A percentile compares a stretch with the other conserved stretches of the same genome.
Conservation (phyloP, 2,329 filamentous ascomycete genomes). For the Lithohypha guttulata region DNA sequence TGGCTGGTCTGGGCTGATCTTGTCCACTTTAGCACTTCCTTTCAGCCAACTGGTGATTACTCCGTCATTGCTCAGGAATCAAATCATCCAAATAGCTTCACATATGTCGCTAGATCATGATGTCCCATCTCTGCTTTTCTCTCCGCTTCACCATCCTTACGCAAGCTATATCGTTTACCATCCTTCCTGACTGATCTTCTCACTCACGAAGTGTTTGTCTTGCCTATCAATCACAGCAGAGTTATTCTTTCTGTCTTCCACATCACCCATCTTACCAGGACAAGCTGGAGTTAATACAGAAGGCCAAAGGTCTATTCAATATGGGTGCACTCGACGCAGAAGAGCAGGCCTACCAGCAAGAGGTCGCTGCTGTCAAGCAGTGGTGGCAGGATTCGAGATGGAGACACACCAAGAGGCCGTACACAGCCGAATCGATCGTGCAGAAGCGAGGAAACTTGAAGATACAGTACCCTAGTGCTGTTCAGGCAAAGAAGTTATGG, state of each 20-base stretch:
- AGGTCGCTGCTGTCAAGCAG: constrained; percentile 78
- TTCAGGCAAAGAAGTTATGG: constrained; percentile 90
- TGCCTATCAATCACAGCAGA: neutral
- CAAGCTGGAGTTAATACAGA: constrained; percentile 8
- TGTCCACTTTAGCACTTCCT: too few species aligned
- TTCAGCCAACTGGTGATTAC: neutral
- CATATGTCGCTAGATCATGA: neutral
- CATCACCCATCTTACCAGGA: neutral
- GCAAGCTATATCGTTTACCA: neutral
- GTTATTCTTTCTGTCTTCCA: neutral
- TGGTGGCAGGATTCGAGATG: constrained; percentile 94
- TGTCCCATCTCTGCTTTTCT: constrained; percentile 2
- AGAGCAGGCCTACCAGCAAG: constrained; percentile 63
- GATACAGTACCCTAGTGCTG: constrained; percentile 84
- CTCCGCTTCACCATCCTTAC: neutral
- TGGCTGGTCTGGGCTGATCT: too few species aligned
- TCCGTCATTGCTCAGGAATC: neutral
- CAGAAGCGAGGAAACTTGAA: constrained; percentile 85
- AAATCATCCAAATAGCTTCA: constrained; percentile 4
- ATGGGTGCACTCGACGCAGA: constrained; percentile 50
- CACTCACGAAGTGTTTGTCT: neutral
- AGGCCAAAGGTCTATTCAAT: constrained; percentile 15
- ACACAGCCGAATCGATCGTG: constrained; percentile 93
- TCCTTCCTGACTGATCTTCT: neutral
- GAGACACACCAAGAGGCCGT: constrained; percentile 83